Conservation (phyloP, 1,139 yeast genomes). For the Candida dubliniensis region DNA sequence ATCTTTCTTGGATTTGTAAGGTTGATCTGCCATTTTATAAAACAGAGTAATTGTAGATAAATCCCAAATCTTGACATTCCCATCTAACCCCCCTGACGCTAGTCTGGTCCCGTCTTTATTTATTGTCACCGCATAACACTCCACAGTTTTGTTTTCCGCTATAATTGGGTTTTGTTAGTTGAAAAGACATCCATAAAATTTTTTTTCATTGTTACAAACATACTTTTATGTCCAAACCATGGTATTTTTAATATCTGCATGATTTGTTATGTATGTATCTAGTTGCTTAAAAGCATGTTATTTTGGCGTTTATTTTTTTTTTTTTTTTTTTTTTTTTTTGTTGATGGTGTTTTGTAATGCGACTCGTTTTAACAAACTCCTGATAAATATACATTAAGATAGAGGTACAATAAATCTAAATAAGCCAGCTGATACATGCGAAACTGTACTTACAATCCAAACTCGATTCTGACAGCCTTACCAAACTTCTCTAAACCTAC, state of each 20-base stretch:
- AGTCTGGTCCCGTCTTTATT: conserved; percentile 79
- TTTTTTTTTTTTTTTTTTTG: background rate
- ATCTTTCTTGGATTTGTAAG: conserved; percentile 4
- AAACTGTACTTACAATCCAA: conserved; percentile 20
- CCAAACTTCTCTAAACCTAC: conserved; percentile 68
- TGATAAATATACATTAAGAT: too few relatives aligned
- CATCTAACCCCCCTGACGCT: conserved; percentile 96
- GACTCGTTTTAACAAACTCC: background rate
- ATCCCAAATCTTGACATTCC: conserved; percentile 91
- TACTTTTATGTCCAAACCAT: conserved; percentile 76
- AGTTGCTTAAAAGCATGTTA: background rate
- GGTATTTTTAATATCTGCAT: conserved; percentile 84
- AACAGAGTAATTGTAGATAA: conserved; percentile 40
- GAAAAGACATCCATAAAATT: conserved; percentile 9
- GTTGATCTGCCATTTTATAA: conserved; percentile 12
- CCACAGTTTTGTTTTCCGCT: conserved; percentile 81
- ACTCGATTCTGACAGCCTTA: conserved; percentile 51
- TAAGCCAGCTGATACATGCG: too few relatives aligned
- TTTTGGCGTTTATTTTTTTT: background rate
- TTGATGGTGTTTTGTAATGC: background rate
- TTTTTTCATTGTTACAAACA: conserved; percentile 22
- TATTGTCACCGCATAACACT: conserved; percentile 80
- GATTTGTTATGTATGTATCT: background rate
- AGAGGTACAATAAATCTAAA: too few relatives aligned
- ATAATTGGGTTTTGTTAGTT: conserved; percentile 7